Base-by-base conservation (phyloP, 805 yeast species). In the Alloascoidea hylecoeti region DNA sequence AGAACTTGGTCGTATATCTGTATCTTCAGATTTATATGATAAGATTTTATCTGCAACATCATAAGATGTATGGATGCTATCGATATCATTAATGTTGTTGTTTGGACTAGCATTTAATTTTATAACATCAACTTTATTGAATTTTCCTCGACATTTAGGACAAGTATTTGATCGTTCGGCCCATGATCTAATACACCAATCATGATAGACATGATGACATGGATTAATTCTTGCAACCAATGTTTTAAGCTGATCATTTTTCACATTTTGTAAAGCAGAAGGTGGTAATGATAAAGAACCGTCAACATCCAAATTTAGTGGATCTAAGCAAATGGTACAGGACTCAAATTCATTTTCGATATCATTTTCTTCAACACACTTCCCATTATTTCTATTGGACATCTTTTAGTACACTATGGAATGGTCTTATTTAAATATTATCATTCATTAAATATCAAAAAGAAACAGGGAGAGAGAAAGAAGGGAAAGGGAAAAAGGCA, bases 101-200 rank as follows among this genome's bases (percentile, higher is more conserved):
- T n/a, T n/a, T n/a, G n/a, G n/a, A 23, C 30, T n/a, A 9, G 13
- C 30, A 9, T 9, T 23, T 9, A 9, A 23, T 23, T 9, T 23
- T 9, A 23, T 9, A 9, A 23, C 30, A 9, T 23, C 30, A n/a
- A 23, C n/a, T 9, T 9, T 23, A n/a, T 23, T 23, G n/a, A 23
- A 23, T n/a, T 23, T 23, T 23, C 9, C 30, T 9, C 30, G 30
- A 23, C 30, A 23, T n/a, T 23, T 23, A 9, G 30, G 30, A 23
- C 30, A 23, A 23, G 30, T 23, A n/a, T 23, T 23, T 23, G 30
- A 9, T 23, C 30, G 9, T 23, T 23, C 30, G 9, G 30, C 30
- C 30, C 30, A 23, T 23, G 30, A n/a, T n/a, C n/a, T 23, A 9
- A 23, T 23, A 23, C 30, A 23, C 30, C 30, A n/a, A 23, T 23